Conservation (phyloP, 2,329 filamentous ascomycete genomes). For the Colletotrichum sp. region DNA sequence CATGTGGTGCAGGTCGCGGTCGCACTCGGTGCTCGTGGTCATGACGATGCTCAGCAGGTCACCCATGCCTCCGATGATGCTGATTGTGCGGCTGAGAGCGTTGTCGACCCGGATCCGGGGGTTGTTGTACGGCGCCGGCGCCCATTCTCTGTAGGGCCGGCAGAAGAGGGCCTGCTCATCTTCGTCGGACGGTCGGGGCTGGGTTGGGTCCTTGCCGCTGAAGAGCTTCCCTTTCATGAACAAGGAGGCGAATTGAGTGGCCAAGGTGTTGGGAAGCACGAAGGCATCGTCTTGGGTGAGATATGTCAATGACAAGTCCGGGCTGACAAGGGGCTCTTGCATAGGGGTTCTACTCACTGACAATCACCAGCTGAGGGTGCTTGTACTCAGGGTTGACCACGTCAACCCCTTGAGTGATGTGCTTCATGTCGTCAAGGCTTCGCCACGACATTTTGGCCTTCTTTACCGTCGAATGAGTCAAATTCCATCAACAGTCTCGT, state of each 20-base stretch:
- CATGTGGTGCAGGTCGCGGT: slow-evolving; percentile 5
- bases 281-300: neutral
- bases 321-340: neutral
- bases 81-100: neutral
- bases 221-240: neutral
- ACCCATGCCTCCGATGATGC: neutral
- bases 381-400: neutral
- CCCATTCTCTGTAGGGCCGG: slow-evolving; percentile 4
- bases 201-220: neutral
- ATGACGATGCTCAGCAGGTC: neutral
- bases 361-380: slow-evolving; percentile 1
- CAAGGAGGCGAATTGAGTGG: neutral
- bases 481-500: neutral
- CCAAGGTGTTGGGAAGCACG: neutral
- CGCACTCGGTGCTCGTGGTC: neutral
- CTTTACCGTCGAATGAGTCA: neutral
- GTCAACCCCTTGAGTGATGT: neutral
- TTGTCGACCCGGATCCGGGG: neutral
- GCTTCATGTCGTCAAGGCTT: neutral
- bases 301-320: fast-evolving
- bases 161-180: neutral
- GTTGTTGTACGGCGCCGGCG: neutral
- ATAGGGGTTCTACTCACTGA: neutral
- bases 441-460: neutral
- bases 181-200: neutral